These are phyloP conservation scores for Cardamine chenopodiifolia DNA, from an alignment of 345 rosid genomes.

Conservation along the genomic window DNA sequence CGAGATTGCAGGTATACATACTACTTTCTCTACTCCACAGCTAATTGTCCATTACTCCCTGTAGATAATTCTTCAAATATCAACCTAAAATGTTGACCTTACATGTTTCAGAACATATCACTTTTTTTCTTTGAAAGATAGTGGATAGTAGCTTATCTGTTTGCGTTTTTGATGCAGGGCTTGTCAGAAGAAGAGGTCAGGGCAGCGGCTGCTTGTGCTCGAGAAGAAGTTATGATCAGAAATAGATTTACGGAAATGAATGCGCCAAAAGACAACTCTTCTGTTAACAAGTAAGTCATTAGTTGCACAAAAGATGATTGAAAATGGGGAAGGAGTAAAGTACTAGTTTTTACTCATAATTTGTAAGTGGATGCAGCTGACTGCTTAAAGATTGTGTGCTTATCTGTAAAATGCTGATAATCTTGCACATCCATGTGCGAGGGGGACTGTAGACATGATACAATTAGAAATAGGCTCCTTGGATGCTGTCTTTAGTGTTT, in stretches of 20 bases:
- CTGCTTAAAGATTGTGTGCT: slow-evolving; percentile 3
- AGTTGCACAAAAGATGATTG: slow-evolving; percentile 1
- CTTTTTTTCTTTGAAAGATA: slow-evolving; percentile 10
- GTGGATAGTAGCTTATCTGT: slow-evolving; percentile 25
- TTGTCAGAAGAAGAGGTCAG: slow-evolving; percentile 97
- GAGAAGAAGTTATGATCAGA: slow-evolving; percentile 96
- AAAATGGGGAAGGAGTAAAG: slow-evolving; percentile 11
- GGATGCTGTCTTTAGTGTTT: slow-evolving; percentile 27
- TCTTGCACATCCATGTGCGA: slow-evolving; percentile 13
- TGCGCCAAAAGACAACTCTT: slow-evolving; percentile 89
- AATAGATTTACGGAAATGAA: slow-evolving; percentile 94
- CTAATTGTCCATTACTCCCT: not conserved
- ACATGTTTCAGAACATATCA: slow-evolving; percentile 3
- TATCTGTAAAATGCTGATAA: slow-evolving; percentile 22
- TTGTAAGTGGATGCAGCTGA: slow-evolving; percentile 6
- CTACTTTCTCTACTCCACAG: slow-evolving; percentile 30
- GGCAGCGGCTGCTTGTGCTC: slow-evolving; percentile 92
- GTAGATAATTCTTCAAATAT: slow-evolving; percentile 15
- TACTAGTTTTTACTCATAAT: slow-evolving; percentile 14
- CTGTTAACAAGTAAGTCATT: slow-evolving; percentile 86
- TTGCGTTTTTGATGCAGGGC: slow-evolving; percentile 60
- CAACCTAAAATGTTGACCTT: not conserved
- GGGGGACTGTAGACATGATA: slow-evolving; percentile 7
- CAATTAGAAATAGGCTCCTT: slow-evolving; percentile 21
- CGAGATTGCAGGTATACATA: slow-evolving; percentile 75